phyloP scores from a whole-genome alignment of 352 stramenopile species.

The Pythium periplocum region DNA sequence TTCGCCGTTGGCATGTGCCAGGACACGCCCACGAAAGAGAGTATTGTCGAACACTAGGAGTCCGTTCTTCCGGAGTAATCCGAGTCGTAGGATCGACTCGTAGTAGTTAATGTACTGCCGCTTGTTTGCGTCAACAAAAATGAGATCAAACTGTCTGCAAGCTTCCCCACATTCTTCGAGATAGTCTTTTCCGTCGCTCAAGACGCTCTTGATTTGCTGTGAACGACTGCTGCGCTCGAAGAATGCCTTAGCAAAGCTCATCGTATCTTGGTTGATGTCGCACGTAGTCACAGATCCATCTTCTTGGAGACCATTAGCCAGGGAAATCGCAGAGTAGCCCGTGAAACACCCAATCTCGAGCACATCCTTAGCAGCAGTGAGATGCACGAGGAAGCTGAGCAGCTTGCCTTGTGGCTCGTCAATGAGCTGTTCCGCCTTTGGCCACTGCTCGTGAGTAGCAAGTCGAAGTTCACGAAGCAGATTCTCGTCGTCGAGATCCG shows the following conservation, averaged over 20 bases:
- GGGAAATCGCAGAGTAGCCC: constrained; percentile 90
- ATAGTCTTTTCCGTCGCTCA: constrained; percentile 38
- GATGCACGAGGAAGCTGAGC: constrained; percentile 72
- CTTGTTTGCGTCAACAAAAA: constrained; percentile 96
- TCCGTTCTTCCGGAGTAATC: constrained; percentile 65
- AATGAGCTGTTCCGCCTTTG: constrained; percentile 54
- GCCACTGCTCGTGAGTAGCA: constrained; percentile 29
- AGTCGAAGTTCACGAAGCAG: constrained; percentile 39
- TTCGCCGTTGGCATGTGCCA: constrained; percentile 44
- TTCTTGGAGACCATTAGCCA: constrained; percentile 45
- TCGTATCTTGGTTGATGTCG: constrained; percentile 43
- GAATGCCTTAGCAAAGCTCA: constrained; percentile 43
- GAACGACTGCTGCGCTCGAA: constrained; percentile 35
- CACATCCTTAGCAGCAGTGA: constrained; percentile 59
- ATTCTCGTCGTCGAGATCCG: constrained; percentile 12
- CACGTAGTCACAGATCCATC: constrained; percentile 42
- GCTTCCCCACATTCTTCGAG: constrained; percentile 20
- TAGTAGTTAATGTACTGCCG: constrained; percentile 86
- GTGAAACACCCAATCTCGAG: constrained; percentile 93
- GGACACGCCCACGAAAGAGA: constrained; percentile 89
- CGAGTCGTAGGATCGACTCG: constrained; percentile 63
- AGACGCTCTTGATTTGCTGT: constrained; percentile 30
- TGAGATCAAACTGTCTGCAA: constrained; percentile 81
- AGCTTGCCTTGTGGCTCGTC: constrained; percentile 55
- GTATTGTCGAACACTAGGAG: constrained; percentile 93